A percentile compares a stretch with the other conserved stretches of the same genome.
phyloP scores from a whole-genome alignment of 768 basidiomycete species.

The Rhizopogon vesiculosus region DNA sequence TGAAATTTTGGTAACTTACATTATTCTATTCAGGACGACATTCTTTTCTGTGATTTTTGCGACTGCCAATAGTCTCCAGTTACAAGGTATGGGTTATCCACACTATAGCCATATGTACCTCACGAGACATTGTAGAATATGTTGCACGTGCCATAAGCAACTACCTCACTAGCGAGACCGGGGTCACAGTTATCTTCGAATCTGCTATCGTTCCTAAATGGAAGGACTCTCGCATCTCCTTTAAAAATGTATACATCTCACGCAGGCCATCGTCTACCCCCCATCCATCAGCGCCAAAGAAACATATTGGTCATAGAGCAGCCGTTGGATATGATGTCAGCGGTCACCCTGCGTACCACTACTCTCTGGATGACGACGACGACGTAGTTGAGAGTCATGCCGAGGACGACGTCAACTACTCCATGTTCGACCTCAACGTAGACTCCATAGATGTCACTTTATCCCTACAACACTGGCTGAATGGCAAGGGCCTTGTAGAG shows the following conservation, averaged over 20 bases:
- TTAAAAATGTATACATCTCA: conserved; percentile 95
- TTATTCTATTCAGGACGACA: conserved; percentile 57
- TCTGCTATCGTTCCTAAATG: conserved; percentile 97
- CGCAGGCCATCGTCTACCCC: conserved; percentile 50
- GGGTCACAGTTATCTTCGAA: conserved; percentile 93
- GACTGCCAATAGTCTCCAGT: conserved; percentile 77
- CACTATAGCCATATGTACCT: neutral
- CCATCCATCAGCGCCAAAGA: conserved; percentile 12
- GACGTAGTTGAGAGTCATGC: conserved; percentile 22
- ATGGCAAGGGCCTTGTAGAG: conserved; percentile 90
- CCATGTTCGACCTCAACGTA: conserved; percentile 90
- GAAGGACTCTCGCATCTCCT: conserved; percentile 93
- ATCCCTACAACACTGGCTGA: conserved; percentile 87
- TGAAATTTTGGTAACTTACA: conserved; percentile 2
- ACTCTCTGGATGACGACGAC: conserved; percentile 57
- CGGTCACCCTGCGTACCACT: conserved; percentile 69
- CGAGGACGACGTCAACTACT: conserved; percentile 66
- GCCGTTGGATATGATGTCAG: conserved; percentile 74
- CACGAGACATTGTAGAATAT: conserved; percentile 46
- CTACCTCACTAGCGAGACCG: conserved; percentile 90
- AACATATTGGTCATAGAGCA: conserved; percentile 41
- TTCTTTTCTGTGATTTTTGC: conserved; percentile 94
- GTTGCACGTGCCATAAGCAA: conserved; percentile 87
- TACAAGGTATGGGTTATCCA: conserved; percentile 57
- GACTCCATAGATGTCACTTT: conserved; percentile 95